A percentile compares a stretch with the other conserved stretches of the same genome.
Evolutionary conservation across 345 rosid genomes (phyloP).

Genomic region (Ceriops tagal): DNA sequence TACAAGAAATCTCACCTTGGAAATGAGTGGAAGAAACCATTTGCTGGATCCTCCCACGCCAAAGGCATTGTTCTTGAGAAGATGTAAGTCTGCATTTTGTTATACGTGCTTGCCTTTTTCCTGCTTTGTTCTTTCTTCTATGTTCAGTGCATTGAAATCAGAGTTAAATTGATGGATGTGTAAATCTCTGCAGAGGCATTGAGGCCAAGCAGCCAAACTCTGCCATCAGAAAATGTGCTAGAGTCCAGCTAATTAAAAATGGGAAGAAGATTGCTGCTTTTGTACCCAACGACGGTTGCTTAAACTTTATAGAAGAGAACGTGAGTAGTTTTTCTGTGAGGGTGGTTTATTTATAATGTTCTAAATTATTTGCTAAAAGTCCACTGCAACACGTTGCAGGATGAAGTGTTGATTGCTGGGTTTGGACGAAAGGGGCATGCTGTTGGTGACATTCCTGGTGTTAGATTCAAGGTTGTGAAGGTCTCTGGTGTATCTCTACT

Average conservation of each 20-base stretch:
- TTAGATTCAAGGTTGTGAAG: slow-evolving; percentile 72
- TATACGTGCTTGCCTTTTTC: not conserved
- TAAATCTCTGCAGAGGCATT: slow-evolving; percentile 62
- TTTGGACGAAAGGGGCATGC: slow-evolving; percentile 74
- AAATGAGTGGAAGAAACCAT: slow-evolving; percentile 79
- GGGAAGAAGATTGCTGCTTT: slow-evolving; percentile 99
- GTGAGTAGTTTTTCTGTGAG: slow-evolving; percentile 40
- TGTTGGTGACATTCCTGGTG: slow-evolving; percentile 74
- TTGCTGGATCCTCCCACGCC: slow-evolving; percentile 62
- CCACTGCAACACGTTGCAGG: slow-evolving; percentile 24
- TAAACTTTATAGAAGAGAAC: slow-evolving; percentile 82
- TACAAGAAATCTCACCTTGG: slow-evolving; percentile 79
- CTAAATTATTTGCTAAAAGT: slow-evolving; percentile 1
- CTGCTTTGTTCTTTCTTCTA: not conserved
- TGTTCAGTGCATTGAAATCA: not conserved
- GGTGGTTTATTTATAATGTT: slow-evolving; percentile 20
- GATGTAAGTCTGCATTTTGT: slow-evolving; percentile 27
- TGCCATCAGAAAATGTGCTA: slow-evolving; percentile 96
- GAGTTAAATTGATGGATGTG: not conserved
- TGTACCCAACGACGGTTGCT: slow-evolving; percentile 89
- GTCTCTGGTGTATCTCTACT: slow-evolving; percentile 69
- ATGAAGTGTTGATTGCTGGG: slow-evolving; percentile 68
- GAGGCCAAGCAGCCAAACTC: slow-evolving; percentile 99
- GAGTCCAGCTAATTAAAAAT: slow-evolving; percentile 91
- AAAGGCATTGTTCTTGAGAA: slow-evolving; percentile 62